Conservation (phyloP, 2,329 filamentous ascomycete genomes). For the Cladophialophora immunda region DNA sequence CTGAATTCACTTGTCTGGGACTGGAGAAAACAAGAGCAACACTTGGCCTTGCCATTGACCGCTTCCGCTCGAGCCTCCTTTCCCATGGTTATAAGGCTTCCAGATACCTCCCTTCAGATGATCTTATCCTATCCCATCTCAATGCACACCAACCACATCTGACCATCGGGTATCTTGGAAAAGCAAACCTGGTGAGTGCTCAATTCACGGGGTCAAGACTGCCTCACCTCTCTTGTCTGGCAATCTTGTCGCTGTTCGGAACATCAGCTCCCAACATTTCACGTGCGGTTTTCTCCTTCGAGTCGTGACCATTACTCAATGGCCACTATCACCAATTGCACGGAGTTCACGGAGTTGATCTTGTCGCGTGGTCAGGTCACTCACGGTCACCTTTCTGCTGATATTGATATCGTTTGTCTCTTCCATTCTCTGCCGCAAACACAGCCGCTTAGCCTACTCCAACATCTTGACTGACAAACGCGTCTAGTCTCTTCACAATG, state of each 20-base stretch:
- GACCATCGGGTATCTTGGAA: neutral
- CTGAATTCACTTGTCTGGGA: constrained; percentile 17
- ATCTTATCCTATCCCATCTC: neutral
- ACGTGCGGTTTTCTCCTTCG: neutral
- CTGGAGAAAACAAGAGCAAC: constrained; percentile 1
- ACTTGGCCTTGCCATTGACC: neutral
- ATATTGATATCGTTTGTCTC: neutral
- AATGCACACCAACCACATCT: neutral
- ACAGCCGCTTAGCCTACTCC: neutral
- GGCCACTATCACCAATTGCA: neutral
- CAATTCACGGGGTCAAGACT: neutral
- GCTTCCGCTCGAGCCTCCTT: constrained; percentile 3
- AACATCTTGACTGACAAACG: neutral
- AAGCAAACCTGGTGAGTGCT: neutral
- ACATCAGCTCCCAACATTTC: neutral
- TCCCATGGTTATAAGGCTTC: constrained; percentile 11
- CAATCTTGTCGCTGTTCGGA: neutral
- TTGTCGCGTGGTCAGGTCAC: neutral
- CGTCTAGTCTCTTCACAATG: neutral
- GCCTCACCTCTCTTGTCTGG: neutral
- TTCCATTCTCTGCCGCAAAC: neutral
- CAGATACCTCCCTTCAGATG: constrained; percentile 10
- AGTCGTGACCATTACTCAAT: neutral
- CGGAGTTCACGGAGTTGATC: neutral
- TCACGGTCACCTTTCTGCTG: neutral